Base-by-base conservation (phyloP, 2,329 filamentous ascomycete species). In the Alternaria burnsii region DNA sequence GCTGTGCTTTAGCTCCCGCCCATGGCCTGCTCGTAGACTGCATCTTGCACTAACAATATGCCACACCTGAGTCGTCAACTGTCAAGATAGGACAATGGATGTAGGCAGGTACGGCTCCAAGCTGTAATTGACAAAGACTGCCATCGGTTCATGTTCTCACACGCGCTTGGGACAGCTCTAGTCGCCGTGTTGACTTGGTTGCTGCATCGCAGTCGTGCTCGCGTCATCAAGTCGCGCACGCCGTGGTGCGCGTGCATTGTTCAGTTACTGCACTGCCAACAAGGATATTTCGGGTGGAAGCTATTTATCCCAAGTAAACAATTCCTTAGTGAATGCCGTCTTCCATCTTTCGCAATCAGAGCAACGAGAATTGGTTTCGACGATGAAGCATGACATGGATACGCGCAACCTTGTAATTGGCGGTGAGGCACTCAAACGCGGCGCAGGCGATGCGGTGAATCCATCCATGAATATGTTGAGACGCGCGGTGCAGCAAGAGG, bases 1-100 rank as follows among this genome's bases (percentile, higher is more conserved):
- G 44, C 58, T 59, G 64, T 61, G 61, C 63, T 63, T 55, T 63
- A 62, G 65, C 60, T 67, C 65, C 65, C 62, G 62, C 51, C 1
- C 63, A 62, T 53, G 56, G 58, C 62, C 59, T 59, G 57, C 55
- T 20, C 24, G 24, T 6, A 26, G 24, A 26, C 24, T 26, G 6
- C 24, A 26, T 16, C 42, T 34, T 43, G 52, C 52, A 54, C 60
- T 56, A 57, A 40, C 47, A n/a, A 44, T 24, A 40, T 41, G 18
- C 22, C 40, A 36, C 30, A 14, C 40, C 12, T 26, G 34, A 40
- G 48, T 24, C 48, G 48, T 36, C 4, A 16, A 26, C 34, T 11
- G 14, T 40, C 51, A 41, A 43, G 30, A 18, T 20, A 26, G 34
- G 43, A 30, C 55, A 24, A n/a, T 43, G 40, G 44, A 20, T 38